Percentiles rank a stretch among this genome's conserved stretches.
phyloP scores from a whole-genome alignment of 129 eudicot genomes.

The Cynara cardunculus region DNA sequence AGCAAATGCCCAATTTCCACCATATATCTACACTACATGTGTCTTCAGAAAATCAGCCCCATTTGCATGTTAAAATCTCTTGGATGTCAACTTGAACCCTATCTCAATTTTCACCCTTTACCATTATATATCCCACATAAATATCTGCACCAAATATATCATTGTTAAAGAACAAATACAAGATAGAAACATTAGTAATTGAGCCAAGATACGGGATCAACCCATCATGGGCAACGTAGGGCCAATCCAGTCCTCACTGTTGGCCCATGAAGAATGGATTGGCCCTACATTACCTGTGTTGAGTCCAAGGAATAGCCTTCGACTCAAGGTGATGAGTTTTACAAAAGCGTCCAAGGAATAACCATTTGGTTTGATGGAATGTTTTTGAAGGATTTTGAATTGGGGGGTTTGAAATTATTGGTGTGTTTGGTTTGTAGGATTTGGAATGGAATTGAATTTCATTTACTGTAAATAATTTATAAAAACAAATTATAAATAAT shows the following conservation, averaged over 20 bases:
- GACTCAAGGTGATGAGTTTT: not conserved
- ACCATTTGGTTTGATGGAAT: too few species aligned
- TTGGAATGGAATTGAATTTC: too few species aligned
- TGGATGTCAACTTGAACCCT: slow-evolving; percentile 4
- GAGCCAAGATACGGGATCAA: not conserved
- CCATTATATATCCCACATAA: not conserved
- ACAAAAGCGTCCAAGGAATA: too few species aligned
- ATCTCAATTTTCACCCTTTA: not conserved
- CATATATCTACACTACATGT: slow-evolving; percentile 5
- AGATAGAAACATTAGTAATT: not conserved
- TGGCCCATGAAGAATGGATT: not conserved
- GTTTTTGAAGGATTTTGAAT: too few species aligned
- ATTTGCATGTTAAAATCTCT: slow-evolving; percentile 1
- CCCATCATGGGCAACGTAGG: not conserved
- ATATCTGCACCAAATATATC: slow-evolving; percentile 7
- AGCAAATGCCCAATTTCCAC: slow-evolving; percentile 11
- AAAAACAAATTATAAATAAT: too few species aligned
- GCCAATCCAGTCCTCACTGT: not conserved
- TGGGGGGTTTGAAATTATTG: too few species aligned
- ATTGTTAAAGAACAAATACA: not conserved
- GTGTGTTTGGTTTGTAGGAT: too few species aligned
- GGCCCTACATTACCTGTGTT: not conserved
- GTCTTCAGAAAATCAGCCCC: not conserved
- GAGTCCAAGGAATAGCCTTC: not conserved
- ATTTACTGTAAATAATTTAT: too few species aligned